Evolutionary conservation across 345 rosid species (phyloP), one percentile per base, ranked within the genome.

Genomic region (Punica granatum): DNA sequence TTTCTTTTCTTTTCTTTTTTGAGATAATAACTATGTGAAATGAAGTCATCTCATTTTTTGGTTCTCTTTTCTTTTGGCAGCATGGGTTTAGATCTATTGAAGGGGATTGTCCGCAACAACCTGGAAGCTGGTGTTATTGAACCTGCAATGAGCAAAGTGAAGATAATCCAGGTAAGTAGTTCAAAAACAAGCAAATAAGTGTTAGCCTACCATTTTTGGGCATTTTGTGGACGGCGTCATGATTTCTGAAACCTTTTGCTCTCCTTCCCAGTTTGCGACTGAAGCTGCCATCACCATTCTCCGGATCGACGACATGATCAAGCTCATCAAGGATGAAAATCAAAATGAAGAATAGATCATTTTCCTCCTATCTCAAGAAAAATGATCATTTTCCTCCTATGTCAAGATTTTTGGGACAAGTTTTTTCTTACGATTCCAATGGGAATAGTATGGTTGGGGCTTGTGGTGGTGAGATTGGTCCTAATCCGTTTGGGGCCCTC

Each of bases 141-240:
- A 69, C 98, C 99, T 6, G 99, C 98, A 30, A 94, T 94, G 99
- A 94, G 99, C 92, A 94, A 94, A 89, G 98, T 94, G 69, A 94
- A 94, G 83, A 94, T 94, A 43, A 85, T 94, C 76, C 99, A 94
- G 99, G 99, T 91, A 79, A 60, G 33, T 26, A 41, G 58, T n/a
- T 51, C 13, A 51, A n/a, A 51, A 51, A 51, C 12, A 51, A 7
- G 28, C 30, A 51, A 7, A n/a, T 8, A 3, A 23, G 14, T n/a
- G n/a, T 23, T 51, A 6, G 1, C 4, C 58, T 7, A 10, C 2
- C 58, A 13, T 51, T 51, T 51, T 51, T 10, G 21, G 7, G 51
- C 7, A 46, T 46, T 14, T 51, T 7, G n/a, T 6, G 58, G 58
- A 51, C 14, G 9, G 58, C 58, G 7, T 23, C n/a, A 6, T 10